Evolutionary conservation across 2,329 filamentous ascomycete genomes (phyloP), one percentile per base, ranked within the genome.

Genomic region (Huntiella bhutanensis): DNA sequence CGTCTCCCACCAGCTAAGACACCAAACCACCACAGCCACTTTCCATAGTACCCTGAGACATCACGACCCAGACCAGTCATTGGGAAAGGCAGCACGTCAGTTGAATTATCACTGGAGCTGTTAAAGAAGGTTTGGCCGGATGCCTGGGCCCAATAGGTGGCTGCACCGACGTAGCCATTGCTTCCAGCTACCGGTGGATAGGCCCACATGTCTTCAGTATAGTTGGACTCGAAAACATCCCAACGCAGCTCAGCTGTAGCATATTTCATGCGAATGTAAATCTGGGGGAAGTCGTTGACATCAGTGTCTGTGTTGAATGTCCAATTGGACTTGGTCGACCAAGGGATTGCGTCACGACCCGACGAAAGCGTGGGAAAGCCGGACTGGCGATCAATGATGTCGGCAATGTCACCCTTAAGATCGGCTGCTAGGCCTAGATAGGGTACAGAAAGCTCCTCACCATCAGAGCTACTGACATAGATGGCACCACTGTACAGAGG

Each of bases 401-500:
- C 39, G 33, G 43, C 12, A n/a, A 46, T 40, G 15, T 35, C 8
- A n/a, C 44, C 28, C n/a, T 41, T 32, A 4, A 48, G 17, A 32
- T 47, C 36, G 4, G 46, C 44, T 4, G 43, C 39, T 8, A 51
- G 45, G 32, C 54, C 58, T 43, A 55, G 51, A 40, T 68, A 68
- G 1, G 64, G 64, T 13, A 68, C 58, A 8, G 60, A 60, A 2
- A 68, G 54, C 11, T 57, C 51, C 46, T 68, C 66, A 4, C 60
- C 60, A 35, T 63, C 62, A 40, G 58, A 57, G 15, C 61, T 61
- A 4, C 55, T 56, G 16, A 68, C 53, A 48, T 60, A 57, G 17
- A 68, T 55, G 51, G 67, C 67, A 16, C 66, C 66, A 34, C 62
- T 60, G 48, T 68, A 68, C 3, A 67, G 51, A 0, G 64, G 65